Conservation (phyloP, 495 filamentous ascomycete species). For the Evernia prunastri region DNA sequence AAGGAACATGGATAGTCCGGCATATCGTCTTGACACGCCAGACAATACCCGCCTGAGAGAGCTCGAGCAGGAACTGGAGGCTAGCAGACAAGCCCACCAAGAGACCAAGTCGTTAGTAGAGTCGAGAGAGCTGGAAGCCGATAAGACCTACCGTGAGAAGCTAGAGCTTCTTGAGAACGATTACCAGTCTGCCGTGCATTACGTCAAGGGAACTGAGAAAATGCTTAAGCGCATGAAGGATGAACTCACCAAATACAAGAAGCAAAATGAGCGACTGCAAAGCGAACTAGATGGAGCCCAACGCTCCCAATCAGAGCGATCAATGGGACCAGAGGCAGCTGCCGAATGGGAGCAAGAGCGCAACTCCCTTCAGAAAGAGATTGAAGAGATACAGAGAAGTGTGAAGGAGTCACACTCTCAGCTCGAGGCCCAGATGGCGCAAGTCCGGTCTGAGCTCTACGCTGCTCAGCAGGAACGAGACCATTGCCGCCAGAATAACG, state of each 20-base stretch:
- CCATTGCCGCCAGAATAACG: slow-evolving; percentile 47
- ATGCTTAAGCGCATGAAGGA: slow-evolving; percentile 99
- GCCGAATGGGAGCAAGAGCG: slow-evolving; percentile 76
- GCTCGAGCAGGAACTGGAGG: slow-evolving; percentile 81
- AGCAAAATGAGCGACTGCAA: slow-evolving; percentile 75
- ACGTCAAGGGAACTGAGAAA: slow-evolving; percentile 97
- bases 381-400: slow-evolving; percentile 59
- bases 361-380: slow-evolving; percentile 53
- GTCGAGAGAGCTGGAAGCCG: slow-evolving; percentile 72
- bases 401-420: slow-evolving; percentile 56
- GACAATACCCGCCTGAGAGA: slow-evolving; percentile 78
- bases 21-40: slow-evolving; percentile 70
- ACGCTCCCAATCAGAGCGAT: slow-evolving; percentile 35
- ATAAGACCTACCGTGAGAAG: slow-evolving; percentile 81
- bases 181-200: slow-evolving; percentile 98
- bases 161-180: slow-evolving; percentile 89
- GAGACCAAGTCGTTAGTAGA: slow-evolving; percentile 72
- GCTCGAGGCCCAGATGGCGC: slow-evolving; percentile 64
- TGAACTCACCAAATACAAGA: slow-evolving; percentile 81
- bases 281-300: slow-evolving; percentile 60
- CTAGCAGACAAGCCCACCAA: slow-evolving; percentile 70
- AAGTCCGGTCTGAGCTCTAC: slow-evolving; percentile 61
- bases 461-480: slow-evolving; percentile 62
- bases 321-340: slow-evolving; percentile 39
- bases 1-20: slow-evolving; percentile 56